These are phyloP conservation scores for Fagus crenata DNA, from an alignment of 306 rosid genomes.

Conservation along the genomic window DNA sequence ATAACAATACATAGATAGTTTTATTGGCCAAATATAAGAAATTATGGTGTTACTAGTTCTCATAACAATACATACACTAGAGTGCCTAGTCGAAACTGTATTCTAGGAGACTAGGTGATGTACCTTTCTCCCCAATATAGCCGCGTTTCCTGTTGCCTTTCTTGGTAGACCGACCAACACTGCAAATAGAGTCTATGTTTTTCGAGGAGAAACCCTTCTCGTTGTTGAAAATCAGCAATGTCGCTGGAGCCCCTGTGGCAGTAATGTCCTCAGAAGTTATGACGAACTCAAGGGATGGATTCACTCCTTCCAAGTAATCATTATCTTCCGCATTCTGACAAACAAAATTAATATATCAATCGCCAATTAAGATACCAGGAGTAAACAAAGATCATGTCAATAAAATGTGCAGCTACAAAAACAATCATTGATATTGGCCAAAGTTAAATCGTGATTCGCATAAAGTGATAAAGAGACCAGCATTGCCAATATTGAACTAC, in stretches of 20 bases:
- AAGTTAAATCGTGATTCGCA: no score
- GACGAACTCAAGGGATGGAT: conserved; percentile 61
- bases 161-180: conserved; percentile 81
- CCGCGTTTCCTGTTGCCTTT: conserved; percentile 60
- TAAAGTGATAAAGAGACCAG: no score
- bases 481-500: no score
- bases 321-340: conserved; percentile 83
- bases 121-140: conserved; percentile 90
- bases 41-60: no score
- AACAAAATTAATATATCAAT: neutral
- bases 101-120: neutral
- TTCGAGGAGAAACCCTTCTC: conserved; percentile 62
- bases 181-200: conserved; percentile 74
- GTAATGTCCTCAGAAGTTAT: conserved; percentile 67
- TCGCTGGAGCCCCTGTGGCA: conserved; percentile 59
- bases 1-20: no score
- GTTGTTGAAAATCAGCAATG: conserved; percentile 67
- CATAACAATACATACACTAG: no score
- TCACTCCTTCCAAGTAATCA: conserved; percentile 45
- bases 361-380: neutral
- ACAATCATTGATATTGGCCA: no score
- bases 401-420: neutral
- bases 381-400: neutral
- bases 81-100: no score
- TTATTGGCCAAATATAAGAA: no score